Conservation (phyloP, 2,329 filamentous ascomycete species). For the Tetracladium maxilliforme region DNA sequence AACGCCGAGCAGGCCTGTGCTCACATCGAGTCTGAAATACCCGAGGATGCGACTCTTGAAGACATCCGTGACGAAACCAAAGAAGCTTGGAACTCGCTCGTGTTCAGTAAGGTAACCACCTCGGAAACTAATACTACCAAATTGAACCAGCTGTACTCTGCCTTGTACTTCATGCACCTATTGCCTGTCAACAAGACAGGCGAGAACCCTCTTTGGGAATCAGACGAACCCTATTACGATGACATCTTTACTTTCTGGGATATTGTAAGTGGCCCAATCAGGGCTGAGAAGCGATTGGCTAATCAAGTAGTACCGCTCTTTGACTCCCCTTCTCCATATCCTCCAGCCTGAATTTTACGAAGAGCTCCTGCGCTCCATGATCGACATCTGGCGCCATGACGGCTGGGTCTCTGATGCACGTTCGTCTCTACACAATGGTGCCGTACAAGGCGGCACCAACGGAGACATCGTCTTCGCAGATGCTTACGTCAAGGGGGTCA, state of each 20-base stretch:
- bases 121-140: constrained; percentile 38
- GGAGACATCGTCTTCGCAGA: constrained; percentile 60
- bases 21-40: constrained; percentile 42
- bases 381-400: constrained; percentile 53
- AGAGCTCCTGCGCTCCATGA: constrained; percentile 49
- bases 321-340: constrained; percentile 49
- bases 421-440: constrained; percentile 55
- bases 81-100: constrained; percentile 41
- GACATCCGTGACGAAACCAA: constrained; percentile 30
- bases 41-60: constrained; percentile 22
- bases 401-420: constrained; percentile 51
- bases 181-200: constrained; percentile 57
- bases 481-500: constrained; percentile 54
- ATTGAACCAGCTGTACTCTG: constrained; percentile 48
- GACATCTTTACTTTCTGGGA: constrained; percentile 61
- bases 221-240: constrained; percentile 53
- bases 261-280: too few species aligned
- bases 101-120: constrained; percentile 49
- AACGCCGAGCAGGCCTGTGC: constrained; percentile 43
- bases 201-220: constrained; percentile 53
- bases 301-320: constrained; percentile 39
- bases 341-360: constrained; percentile 47
- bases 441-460: constrained; percentile 55
- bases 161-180: constrained; percentile 55
- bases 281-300: constrained; percentile 2